Percentiles rank a stretch among this genome's conserved stretches.
phyloP scores from a whole-genome alignment of 345 rosid species.

The Stellera chamaejasme region DNA sequence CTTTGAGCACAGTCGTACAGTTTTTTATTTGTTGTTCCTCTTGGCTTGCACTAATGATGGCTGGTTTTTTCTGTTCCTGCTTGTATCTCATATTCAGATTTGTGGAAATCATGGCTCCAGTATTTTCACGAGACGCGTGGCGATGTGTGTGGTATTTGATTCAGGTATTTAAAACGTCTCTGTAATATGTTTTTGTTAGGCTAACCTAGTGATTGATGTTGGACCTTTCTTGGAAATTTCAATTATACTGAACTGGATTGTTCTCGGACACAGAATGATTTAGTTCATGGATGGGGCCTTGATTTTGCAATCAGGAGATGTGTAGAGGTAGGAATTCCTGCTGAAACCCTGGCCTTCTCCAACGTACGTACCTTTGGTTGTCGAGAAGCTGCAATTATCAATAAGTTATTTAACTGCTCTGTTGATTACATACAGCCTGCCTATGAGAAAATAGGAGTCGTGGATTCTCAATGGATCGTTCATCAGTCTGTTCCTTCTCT shows the following conservation, averaged over 20 bases:
- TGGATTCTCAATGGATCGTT: slow-evolving; percentile 95
- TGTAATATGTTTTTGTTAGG: neutral
- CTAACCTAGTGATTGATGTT: no score
- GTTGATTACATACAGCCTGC: slow-evolving; percentile 57
- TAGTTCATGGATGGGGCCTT: slow-evolving; percentile 99
- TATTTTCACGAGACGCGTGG: slow-evolving; percentile 90
- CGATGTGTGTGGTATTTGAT: slow-evolving; percentile 97
- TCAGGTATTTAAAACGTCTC: slow-evolving; percentile 44
- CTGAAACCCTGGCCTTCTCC: neutral
- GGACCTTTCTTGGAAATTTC: no score
- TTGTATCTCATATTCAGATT: slow-evolving; percentile 40
- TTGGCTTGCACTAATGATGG: neutral
- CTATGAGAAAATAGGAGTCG: slow-evolving; percentile 97
- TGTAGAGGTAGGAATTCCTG: slow-evolving; percentile 44
- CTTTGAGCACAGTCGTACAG: slow-evolving; percentile 6
- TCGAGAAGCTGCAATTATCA: neutral
- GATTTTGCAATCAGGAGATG: slow-evolving; percentile 93
- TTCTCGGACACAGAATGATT: slow-evolving; percentile 59
- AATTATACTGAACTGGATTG: neutral
- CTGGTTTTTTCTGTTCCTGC: neutral
- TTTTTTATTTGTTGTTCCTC: slow-evolving; percentile 3
- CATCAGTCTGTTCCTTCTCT: slow-evolving; percentile 89
- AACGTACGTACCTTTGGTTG: no score
- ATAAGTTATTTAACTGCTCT: neutral
- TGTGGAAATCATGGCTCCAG: slow-evolving; percentile 99